Evolutionary conservation across 352 stramenopile genomes (phyloP), one percentile per base, ranked within the genome.

Genomic region (Phytophthora sp.): DNA sequence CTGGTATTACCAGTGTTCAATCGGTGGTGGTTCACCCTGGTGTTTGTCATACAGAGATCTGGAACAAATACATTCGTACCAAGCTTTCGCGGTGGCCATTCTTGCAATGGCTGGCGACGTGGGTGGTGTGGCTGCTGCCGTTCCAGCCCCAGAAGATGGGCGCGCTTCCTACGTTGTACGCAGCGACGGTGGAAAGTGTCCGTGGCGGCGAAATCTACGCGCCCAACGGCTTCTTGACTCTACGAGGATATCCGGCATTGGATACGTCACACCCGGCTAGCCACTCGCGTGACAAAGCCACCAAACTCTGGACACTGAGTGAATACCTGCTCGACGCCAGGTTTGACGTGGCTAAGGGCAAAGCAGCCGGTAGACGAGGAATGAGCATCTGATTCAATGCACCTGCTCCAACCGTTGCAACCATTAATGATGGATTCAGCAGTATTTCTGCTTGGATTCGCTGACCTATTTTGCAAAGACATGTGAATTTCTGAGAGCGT

Each of bases 101-200:
- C 15, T 68, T 80, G 49, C 80, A 89, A 35, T 73, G 69, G 57
- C 67, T 84, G 20, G 68, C 57, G 11, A 86, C 82, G 70, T 80
- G 77, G n/a, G 67, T 65, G 21, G 49, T 66, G 51, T 60, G 59
- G 52, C 3, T 82, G 42, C 45, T 74, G 15, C 65, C 64, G 2
- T 61, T 73, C 39, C 38, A 83, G 4, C 75, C 71, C 27, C 46
- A 70, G 23, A 74, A 79, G 44, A 74, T 84, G 46, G 79, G 79
- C 1, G 77, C 77, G 13, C 46, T 89, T 4, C 82, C 79, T 2
- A 76, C 69, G 16, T 57, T 89, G 12, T 88, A 80, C 21, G 77
- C 77, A 3, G 82, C 80, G 2, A 82, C 74, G 2, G 76, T 62
- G 46, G 36, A 62, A 30, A 63, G 23, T 18, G 71, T 78, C 36